Evolutionary conservation across 106 monocot genomes (phyloP).

Genomic region (Chionographis japonica): DNA sequence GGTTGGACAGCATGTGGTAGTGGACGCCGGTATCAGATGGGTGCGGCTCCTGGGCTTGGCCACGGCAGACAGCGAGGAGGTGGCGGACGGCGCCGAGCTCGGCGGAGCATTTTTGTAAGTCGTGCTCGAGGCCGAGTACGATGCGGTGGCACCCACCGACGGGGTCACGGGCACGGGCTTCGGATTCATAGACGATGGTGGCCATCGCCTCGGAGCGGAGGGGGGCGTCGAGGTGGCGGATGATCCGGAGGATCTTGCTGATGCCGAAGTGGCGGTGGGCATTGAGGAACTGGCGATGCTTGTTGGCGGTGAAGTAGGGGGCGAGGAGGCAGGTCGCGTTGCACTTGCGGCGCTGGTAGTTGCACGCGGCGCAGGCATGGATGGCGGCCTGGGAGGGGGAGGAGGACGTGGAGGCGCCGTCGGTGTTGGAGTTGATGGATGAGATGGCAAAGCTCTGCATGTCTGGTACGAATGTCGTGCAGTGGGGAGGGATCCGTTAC

Average conservation of each 20-base stretch:
- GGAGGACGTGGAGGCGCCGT: not conserved
- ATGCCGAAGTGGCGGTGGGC: constrained; percentile 34
- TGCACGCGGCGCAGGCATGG: constrained; percentile 32
- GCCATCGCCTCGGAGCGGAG: constrained; percentile 19
- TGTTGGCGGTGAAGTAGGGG: constrained; percentile 31
- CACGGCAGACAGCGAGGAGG: constrained; percentile 8
- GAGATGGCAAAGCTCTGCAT: too few relatives aligned
- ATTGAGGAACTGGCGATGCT: constrained; percentile 21
- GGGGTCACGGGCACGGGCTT: constrained; percentile 20
- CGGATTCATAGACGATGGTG: constrained; percentile 25
- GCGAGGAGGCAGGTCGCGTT: constrained; percentile 28
- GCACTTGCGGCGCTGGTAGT: constrained; percentile 38
- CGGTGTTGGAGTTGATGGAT: too few relatives aligned
- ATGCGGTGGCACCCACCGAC: constrained; percentile 27
- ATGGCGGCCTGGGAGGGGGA: not conserved
- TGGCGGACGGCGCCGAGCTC: constrained; percentile 11
- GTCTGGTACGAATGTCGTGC: too few relatives aligned
- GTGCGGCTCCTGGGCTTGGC: too few relatives aligned
- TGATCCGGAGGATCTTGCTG: constrained; percentile 22
- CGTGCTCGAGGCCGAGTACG: constrained; percentile 11
- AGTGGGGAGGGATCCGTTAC: too few relatives aligned
- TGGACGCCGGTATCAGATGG: too few relatives aligned
- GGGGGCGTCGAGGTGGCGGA: constrained; percentile 2
- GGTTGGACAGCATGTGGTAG: too few relatives aligned
- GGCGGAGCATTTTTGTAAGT: not conserved